phyloP scores from a whole-genome alignment of 352 stramenopile species.

The Phytophthora europaea region DNA sequence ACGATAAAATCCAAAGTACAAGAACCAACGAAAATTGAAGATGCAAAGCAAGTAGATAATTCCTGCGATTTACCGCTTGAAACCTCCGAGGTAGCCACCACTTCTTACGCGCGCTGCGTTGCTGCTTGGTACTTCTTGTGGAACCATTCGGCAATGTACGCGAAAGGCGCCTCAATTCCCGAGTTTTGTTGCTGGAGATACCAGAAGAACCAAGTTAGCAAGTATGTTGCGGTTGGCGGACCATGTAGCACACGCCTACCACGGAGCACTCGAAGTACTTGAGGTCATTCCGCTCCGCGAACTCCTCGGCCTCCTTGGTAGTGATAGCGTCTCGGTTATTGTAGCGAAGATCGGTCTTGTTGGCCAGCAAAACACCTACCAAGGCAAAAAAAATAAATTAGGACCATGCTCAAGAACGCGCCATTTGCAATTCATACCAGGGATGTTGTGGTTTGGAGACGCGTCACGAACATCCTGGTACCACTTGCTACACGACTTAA shows the following conservation, averaged over 20 bases:
- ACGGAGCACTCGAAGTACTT: constrained; percentile 89
- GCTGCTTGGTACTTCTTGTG: constrained; percentile 87
- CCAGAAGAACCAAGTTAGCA: neutral
- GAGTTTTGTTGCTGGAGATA: constrained; percentile 73
- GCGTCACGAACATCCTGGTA: constrained; percentile 82
- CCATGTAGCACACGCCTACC: constrained; percentile 30
- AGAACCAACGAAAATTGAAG: too few species aligned
- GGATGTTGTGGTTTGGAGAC: constrained; percentile 81
- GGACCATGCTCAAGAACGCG: neutral
- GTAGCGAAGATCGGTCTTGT: constrained; percentile 84
- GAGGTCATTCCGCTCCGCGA: constrained; percentile 79
- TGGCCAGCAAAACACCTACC: constrained; percentile 74
- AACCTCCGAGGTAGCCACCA: neutral
- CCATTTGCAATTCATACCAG: constrained; percentile 38
- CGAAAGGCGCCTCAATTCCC: constrained; percentile 79
- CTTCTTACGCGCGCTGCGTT: constrained; percentile 57
- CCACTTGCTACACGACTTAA: constrained; percentile 87
- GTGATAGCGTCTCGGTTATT: constrained; percentile 82
- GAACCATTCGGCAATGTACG: constrained; percentile 86
- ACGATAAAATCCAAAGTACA: too few species aligned
- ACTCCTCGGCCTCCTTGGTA: constrained; percentile 76
- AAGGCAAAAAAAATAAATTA: neutral
- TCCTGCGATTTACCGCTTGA: neutral
- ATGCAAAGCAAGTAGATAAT: neutral
- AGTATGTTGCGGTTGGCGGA: neutral